Evolutionary conservation across 306 rosid species (phyloP), one percentile per base, ranked within the genome.

Genomic region (Corylus avellana): DNA sequence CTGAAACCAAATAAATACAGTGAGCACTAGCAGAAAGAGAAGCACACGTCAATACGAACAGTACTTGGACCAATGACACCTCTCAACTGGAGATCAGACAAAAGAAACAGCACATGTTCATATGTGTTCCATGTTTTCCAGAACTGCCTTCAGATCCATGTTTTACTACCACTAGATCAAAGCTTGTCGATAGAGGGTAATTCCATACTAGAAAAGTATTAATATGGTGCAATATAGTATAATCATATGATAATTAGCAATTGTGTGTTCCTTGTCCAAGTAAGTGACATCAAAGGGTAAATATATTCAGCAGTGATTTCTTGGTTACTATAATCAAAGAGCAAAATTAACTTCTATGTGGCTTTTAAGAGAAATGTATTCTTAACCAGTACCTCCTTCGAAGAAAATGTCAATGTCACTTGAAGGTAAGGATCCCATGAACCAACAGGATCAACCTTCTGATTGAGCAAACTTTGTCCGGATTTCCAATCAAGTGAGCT

Each of bases 401-500:
- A 79, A 86, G 93, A 79, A 72, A 91, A 75, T 1, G 85, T 82
- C 47, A 92, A 74, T 7, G 85, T 79, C 56, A 92, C 86, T 75
- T 85, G 89, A 18, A 92, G 83, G 80, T 59, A 85, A 75, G 95
- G 97, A 84, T 91, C 92, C 78, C 81, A 79, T 7, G 97, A 90
- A 79, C 80, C 76, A 80, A 74, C 82, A 27, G 89, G 83, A 85
- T 72, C 85, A 55, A 92, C 91, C 47, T 83, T 84, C 81, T 89
- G 98, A 79, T 74, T 83, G 25, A 92, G 51, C 84, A 25, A 14
- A 75, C 87, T 12, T 10, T 84, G 49, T 11, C 94, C 97, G 10
- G 94, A 82, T 81, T 83, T 84, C 98, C 98, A 95, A 54, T 85
- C 80, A 79, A 95, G 91, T 1, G 87, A 78, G 76, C 97, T 95